Evolutionary conservation across 768 basidiomycete genomes (phyloP).

Genomic region (Leccinellum albellum): DNA sequence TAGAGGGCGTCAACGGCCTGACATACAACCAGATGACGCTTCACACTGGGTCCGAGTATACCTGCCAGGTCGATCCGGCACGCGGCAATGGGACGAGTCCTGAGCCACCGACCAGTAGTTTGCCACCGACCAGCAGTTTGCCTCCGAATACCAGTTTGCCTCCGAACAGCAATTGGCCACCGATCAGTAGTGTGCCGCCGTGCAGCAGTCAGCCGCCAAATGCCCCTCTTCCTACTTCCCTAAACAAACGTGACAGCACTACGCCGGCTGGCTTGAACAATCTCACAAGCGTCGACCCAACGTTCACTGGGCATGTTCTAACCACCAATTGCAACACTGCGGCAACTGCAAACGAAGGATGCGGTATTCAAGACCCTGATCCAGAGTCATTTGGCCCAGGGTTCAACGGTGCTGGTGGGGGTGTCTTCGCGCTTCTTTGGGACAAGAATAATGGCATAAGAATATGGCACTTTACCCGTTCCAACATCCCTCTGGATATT

Average conservation of each 20-base stretch:
- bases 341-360: slow-evolving; percentile 42
- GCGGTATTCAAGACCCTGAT: slow-evolving; percentile 41
- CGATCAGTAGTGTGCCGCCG: not conserved
- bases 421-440: slow-evolving; percentile 60
- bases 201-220: not conserved
- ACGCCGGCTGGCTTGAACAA: not conserved
- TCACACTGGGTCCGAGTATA: slow-evolving; percentile 48
- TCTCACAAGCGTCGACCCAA: not conserved
- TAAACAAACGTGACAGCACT: not conserved
- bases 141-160: not conserved
- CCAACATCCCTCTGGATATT: slow-evolving; percentile 49
- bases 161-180: not conserved
- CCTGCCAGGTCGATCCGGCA: slow-evolving; percentile 21
- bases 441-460: slow-evolving; percentile 42
- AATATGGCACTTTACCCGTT: slow-evolving; percentile 54
- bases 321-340: slow-evolving; percentile 39
- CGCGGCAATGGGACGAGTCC: not conserved
- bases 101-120: not conserved
- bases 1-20: slow-evolving; percentile 67
- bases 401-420: slow-evolving; percentile 38
- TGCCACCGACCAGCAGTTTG: not conserved
- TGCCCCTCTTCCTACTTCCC: not conserved
- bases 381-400: slow-evolving; percentile 37
- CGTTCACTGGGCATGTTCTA: slow-evolving; percentile 23
- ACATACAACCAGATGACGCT: slow-evolving; percentile 60